Evolutionary conservation across 805 yeast species (phyloP).

Genomic region (Kregervanrija pseudodelftensis): DNA sequence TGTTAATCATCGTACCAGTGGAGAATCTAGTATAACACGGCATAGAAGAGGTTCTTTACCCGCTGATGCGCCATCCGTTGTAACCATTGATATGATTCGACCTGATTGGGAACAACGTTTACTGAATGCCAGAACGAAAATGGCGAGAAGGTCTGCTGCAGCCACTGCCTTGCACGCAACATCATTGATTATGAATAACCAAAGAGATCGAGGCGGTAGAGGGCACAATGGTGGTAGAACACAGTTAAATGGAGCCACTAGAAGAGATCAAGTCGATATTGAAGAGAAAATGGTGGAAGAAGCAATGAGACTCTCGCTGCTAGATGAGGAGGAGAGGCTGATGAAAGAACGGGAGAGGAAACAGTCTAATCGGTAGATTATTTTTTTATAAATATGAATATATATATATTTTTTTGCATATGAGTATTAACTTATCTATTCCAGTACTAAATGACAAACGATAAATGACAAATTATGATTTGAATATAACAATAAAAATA

Average conservation of each 20-base stretch:
- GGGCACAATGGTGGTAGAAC: conserved; percentile 69
- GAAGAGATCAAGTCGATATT: conserved; percentile 31
- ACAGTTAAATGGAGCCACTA: conserved; percentile 32
- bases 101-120: conserved; percentile 90
- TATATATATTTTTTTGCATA: too few relatives aligned
- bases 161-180: conserved; percentile 93
- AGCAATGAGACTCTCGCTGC: conserved; percentile 66
- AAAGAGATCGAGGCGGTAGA: conserved; percentile 39
- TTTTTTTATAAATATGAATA: too few relatives aligned
- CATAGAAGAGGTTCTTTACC: conserved; percentile 51
- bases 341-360: conserved; percentile 19
- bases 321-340: conserved; percentile 59
- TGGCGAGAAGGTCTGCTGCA: conserved; percentile 85
- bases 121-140: conserved; percentile 60
- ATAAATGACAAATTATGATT: too few relatives aligned
- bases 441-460: too few relatives aligned
- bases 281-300: conserved; percentile 81
- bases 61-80: conserved; percentile 59
- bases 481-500: too few relatives aligned
- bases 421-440: too few relatives aligned
- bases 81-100: conserved; percentile 74
- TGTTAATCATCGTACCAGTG: not conserved
- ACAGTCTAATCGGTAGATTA: too few relatives aligned
- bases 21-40: conserved; percentile 6
- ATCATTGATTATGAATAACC: conserved; percentile 47